Evolutionary conservation across 768 basidiomycete genomes (phyloP), one percentile per base, ranked within the genome.

Genomic region (Tricholoma saponaceum): DNA sequence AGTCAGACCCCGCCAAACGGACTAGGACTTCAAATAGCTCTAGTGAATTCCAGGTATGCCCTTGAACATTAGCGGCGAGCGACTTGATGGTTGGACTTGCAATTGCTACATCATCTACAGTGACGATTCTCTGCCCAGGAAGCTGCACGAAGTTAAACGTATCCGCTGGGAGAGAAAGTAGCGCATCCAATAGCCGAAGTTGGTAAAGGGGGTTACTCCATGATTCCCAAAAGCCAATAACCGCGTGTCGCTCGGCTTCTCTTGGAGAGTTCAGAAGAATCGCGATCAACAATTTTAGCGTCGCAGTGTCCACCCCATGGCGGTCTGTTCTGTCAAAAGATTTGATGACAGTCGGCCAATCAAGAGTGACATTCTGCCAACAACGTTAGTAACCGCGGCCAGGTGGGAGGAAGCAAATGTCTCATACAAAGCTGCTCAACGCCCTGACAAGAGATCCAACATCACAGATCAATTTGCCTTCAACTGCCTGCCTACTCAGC

Each of bases 51-150:
- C 95, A 98, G 0, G 92, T 89, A 62, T 92, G 87, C 2, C 87
- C 87, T 69, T 98, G 95, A 28, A 96, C 91, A 64, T 91, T 93
- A 2, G 86, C 87, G 0, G 95, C 94, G 33, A 96, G 79, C 0
- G 89, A 84, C 70, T 94, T 93, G 76, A 96, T 95, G n/a, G 90
- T 92, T 26, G 92, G 90, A 64, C 90, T 91, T 14, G 92, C 89
- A 44, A 81, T 77, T 1, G 90, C 81, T 39, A 95, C 90, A 60
- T 96, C 94, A 50, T 95, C 93, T 20, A 92, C 86, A 0, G 91
- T 91, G 33, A 96, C 91, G 60, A 95, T 87, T 61, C 89, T 77
- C 33, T 81, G 83, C 3, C 90, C 89, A 35, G 94, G 91, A 25
- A 98, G 79, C 30, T 87, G 84, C 53, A 96, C 90, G 67, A 98